Conservation (phyloP, 768 basidiomycete genomes). For the Macrolepiota fuliginosa region DNA sequence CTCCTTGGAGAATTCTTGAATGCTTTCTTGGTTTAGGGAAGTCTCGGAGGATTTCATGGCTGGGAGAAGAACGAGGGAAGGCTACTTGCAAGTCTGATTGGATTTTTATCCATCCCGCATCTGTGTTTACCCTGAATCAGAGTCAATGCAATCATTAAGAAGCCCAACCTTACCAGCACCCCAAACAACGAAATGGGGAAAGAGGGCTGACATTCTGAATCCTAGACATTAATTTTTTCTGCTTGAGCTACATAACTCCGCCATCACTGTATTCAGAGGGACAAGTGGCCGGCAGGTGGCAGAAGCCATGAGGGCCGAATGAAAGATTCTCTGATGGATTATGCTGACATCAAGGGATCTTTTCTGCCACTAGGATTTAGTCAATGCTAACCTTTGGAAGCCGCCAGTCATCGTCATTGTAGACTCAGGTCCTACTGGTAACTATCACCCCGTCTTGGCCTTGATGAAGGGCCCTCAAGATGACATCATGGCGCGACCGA, state of each 20-base stretch:
- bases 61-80: neutral
- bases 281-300: neutral
- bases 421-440: too few species aligned
- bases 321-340: neutral
- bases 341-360: too few species aligned
- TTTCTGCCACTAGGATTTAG: too few species aligned
- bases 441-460: too few species aligned
- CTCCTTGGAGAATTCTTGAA: conserved; percentile 1
- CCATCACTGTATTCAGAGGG: neutral
- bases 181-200: neutral
- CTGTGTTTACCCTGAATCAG: neutral
- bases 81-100: neutral
- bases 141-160: neutral
- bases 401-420: too few species aligned
- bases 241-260: conserved; percentile 4
- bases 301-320: neutral
- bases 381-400: too few species aligned
- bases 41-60: neutral
- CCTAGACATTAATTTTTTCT: neutral
- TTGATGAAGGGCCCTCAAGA: too few species aligned
- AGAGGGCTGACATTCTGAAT: neutral
- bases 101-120: neutral
- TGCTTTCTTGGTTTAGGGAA: neutral
- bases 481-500: too few species aligned
- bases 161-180: neutral